Evolutionary conservation across 225 moss, liverwort and hornwort genomes (phyloP), one percentile per base, ranked within the genome.

Genomic region (Anthoceros angustus): DNA sequence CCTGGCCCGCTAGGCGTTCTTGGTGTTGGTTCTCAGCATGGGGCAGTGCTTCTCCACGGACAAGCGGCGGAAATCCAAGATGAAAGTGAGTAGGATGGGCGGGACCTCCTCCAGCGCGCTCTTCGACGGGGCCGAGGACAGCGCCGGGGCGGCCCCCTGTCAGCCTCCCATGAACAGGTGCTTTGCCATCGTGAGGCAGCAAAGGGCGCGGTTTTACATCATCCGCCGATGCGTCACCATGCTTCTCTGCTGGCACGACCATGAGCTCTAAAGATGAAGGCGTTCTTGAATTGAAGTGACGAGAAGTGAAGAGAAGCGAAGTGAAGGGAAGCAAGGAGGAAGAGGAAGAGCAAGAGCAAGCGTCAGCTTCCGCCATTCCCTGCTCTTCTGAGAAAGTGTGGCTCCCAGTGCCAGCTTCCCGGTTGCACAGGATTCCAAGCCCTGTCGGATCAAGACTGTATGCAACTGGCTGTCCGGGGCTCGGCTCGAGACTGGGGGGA

Each of bases 161-260:
- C 32, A 32, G 32, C 32, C 55, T 15, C 55, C 55, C 7, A 15
- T 55, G 15, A 9, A 55, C n/a, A 9, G n/a, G 14, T 55, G 55
- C 55, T 20, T 55, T 8, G 14, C n/a, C n/a, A 5, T 20, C 7
- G 55, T 55, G 6, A 55, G 55, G 55, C 18, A 23, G 18, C 55
- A 55, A 23, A 9, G 55, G 55, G 55, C 55, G n/a, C 8, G 55
- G 55, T 55, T 55, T 23, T 55, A 55, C n/a, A 55, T 55, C 55
- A 55, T 55, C n/a, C 55, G 55, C 55, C 55, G 55, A 4, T 55
- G 55, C 55, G 14, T 55, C 55, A 55, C 55, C 55, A 55, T 55
- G 55, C 55, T 55, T 11, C 8, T 55, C n/a, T 55, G 55, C 55
- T 55, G 55, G 55, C 55, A 55, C 55, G 55, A 55, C 55, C 55